These are phyloP conservation scores for Solanum clarkiae DNA, from an alignment of 257 asterid genomes.

Conservation along the genomic window DNA sequence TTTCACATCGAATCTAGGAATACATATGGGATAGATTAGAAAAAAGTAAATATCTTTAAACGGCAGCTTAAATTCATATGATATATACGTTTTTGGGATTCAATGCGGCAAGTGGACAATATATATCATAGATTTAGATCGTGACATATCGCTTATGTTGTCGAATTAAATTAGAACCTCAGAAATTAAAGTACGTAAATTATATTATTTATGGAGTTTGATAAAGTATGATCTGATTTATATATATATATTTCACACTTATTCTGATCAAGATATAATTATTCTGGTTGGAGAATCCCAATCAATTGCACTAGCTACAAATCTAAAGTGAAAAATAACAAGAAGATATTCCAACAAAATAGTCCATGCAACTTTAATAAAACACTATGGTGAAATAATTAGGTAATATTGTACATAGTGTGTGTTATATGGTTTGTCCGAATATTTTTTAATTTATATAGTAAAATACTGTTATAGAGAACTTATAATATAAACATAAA, in stretches of 20 bases:
- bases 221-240: not conserved
- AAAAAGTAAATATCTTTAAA: not conserved
- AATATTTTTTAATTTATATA: not conserved
- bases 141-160: not conserved
- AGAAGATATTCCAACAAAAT: not conserved
- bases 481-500: not conserved
- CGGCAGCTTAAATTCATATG: not conserved
- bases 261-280: not conserved
- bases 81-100: accelerated
- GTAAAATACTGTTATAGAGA: not conserved
- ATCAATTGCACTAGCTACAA: not conserved
- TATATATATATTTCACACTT: not conserved
- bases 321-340: not conserved
- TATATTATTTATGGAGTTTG: not conserved
- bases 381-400: not conserved
- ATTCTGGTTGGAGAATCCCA: not conserved
- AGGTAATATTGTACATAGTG: not conserved
- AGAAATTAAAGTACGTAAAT: not conserved
- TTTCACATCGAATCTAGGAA: not conserved
- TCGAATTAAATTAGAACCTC: not conserved
- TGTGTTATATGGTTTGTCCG: not conserved
- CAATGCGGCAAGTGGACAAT: too few relatives aligned
- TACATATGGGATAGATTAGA: not conserved
- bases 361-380: not conserved
- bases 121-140: not conserved